Conservation (phyloP, 495 filamentous ascomycete species). For the Penicillium lagena region DNA sequence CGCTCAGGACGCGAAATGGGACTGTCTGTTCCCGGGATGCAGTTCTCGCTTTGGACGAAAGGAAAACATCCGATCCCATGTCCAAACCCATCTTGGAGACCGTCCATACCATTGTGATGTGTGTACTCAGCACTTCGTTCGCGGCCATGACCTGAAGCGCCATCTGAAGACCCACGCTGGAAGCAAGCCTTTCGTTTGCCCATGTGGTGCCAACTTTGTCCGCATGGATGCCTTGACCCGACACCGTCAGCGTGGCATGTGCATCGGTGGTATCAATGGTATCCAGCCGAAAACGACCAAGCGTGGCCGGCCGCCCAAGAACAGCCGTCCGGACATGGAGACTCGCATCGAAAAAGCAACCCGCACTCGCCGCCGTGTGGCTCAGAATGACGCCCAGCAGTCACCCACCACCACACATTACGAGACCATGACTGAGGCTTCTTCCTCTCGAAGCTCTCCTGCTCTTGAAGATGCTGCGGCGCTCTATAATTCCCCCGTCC, state of each 20-base stretch:
- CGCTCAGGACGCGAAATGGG: constrained; percentile 67
- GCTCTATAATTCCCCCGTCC: too few species aligned
- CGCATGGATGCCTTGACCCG: constrained; percentile 91
- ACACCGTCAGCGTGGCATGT: constrained; percentile 91
- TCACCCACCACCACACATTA: constrained; percentile 14
- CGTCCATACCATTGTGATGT: constrained; percentile 84
- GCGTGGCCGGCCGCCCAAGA: constrained; percentile 58
- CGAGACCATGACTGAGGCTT: not conserved
- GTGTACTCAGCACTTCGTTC: constrained; percentile 90
- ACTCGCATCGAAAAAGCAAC: constrained; percentile 58
- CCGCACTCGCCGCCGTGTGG: constrained; percentile 40
- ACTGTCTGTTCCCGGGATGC: constrained; percentile 76
- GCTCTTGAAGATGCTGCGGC: too few species aligned
- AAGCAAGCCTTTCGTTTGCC: constrained; percentile 85
- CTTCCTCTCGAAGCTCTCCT: too few species aligned
- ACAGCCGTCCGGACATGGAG: constrained; percentile 56
- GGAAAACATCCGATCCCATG: constrained; percentile 96
- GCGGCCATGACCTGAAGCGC: constrained; percentile 93
- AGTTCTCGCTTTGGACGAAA: constrained; percentile 81
- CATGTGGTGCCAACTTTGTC: constrained; percentile 85
- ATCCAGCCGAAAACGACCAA: constrained; percentile 65
- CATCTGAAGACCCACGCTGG: constrained; percentile 95
- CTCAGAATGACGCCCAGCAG: constrained; percentile 30
- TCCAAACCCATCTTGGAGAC: constrained; percentile 95
- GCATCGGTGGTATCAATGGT: constrained; percentile 83